A percentile compares a stretch with the other conserved stretches of the same genome.
phyloP scores from a whole-genome alignment of 805 yeast species.

The Candida insectorum region DNA sequence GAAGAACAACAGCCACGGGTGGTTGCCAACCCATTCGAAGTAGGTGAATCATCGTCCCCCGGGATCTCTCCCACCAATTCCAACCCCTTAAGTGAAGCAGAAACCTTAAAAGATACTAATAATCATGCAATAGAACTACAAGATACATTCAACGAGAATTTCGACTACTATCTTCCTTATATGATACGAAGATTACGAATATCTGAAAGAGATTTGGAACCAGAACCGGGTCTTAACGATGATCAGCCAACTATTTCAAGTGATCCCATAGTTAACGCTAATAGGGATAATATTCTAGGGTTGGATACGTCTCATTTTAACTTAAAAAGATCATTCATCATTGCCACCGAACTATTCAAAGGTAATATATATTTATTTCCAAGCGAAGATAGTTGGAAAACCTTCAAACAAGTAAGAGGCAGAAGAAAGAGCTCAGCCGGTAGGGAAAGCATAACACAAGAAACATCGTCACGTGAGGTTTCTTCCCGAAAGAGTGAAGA shows the following conservation, averaged over 20 bases:
- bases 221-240: constrained; percentile 10
- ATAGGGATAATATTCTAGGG: constrained; percentile 15
- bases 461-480: neutral
- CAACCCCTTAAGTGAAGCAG: constrained; percentile 29
- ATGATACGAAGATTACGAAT: constrained; percentile 28
- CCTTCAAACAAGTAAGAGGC: constrained; percentile 25
- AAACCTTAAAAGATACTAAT: constrained; percentile 25
- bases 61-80: constrained; percentile 11
- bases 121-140: constrained; percentile 31
- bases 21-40: no score
- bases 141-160: constrained; percentile 34
- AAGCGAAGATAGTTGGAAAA: constrained; percentile 22
- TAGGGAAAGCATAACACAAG: constrained; percentile 4
- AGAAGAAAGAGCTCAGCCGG: constrained; percentile 12
- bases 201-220: constrained; percentile 4
- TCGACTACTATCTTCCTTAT: constrained; percentile 34
- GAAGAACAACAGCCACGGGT: no score
- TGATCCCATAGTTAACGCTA: constrained; percentile 11
- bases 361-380: constrained; percentile 27
- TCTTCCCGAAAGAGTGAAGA: neutral
- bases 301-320: constrained; percentile 19
- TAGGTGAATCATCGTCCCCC: no score
- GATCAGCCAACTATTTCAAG: constrained; percentile 20
- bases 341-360: constrained; percentile 33
- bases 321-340: constrained; percentile 25